These are phyloP conservation scores for Boletus reticulatus DNA, from an alignment of 768 basidiomycete species.

Conservation along the genomic window DNA sequence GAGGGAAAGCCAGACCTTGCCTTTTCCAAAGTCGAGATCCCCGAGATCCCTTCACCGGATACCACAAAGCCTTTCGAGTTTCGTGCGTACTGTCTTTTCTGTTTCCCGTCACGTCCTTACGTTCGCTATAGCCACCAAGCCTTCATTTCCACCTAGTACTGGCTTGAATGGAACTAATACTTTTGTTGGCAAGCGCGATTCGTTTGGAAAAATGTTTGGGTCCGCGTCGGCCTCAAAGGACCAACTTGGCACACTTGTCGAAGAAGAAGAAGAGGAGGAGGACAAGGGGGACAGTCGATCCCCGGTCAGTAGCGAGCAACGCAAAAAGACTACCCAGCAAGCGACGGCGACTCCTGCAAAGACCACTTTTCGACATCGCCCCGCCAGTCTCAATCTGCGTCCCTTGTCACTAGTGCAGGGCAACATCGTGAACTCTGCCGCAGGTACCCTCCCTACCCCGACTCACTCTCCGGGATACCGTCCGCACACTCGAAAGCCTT, in stretches of 20 bases:
- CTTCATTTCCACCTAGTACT: constrained; percentile 53
- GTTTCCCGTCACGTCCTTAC: constrained; percentile 2
- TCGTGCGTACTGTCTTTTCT: constrained; percentile 44
- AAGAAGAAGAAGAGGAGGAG: constrained; percentile 87
- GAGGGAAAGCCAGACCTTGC: constrained; percentile 77
- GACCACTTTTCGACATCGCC: constrained; percentile 52
- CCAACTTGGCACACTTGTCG: constrained; percentile 73
- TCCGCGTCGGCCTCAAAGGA: constrained; percentile 67
- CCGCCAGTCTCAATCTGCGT: constrained; percentile 63
- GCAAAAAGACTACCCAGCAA: constrained; percentile 23
- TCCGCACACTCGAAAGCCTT: constrained; percentile 39
- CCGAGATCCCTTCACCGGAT: constrained; percentile 65
- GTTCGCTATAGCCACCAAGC: constrained; percentile 50
- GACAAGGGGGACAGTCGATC: constrained; percentile 52
- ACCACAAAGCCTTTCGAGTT: constrained; percentile 62
- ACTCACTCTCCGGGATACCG: constrained; percentile 50
- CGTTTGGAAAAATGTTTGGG: constrained; percentile 67
- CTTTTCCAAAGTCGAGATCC: constrained; percentile 80
- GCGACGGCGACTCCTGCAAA: constrained; percentile 35
- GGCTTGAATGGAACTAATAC: constrained; percentile 37
- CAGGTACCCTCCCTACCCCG: constrained; percentile 50
- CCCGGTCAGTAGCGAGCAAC: constrained; percentile 13
- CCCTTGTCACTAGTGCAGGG: constrained; percentile 70
- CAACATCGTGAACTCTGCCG: constrained; percentile 35
- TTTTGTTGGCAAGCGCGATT: constrained; percentile 70